Evolutionary conservation across 1,284 basidiomycete species (phyloP), one percentile per base, ranked within the genome.

Genomic region (Golubevia pallescens): DNA sequence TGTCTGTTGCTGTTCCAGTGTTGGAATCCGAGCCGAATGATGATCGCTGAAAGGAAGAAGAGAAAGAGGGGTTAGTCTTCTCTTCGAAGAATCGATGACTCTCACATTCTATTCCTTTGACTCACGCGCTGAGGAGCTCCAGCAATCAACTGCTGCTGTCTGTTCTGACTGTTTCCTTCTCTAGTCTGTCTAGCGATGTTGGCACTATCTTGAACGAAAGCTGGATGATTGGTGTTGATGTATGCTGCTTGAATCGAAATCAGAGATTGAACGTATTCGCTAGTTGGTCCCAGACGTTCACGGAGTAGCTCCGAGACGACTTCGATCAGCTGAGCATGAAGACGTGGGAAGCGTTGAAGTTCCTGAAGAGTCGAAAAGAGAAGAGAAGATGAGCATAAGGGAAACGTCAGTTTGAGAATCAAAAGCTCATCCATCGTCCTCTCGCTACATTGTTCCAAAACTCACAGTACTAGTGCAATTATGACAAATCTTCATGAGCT

Each of bases 401-500:
- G n/a, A n/a, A n/a, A n/a, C n/a, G n/a, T n/a, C n/a, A n/a, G n/a
- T n/a, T n/a, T n/a, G n/a, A n/a, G n/a, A n/a, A n/a, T n/a, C n/a
- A n/a, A n/a, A n/a, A n/a, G n/a, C n/a, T n/a, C 24, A 6, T 56
- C 54, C 13, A 8, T 34, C 19, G 32, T 53, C 52, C 52, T 61
- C 57, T 14, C 19, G n/a, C n/a, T n/a, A n/a, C n/a, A n/a, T n/a
- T n/a, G n/a, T n/a, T n/a, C 6, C 8, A 20, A 6, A 16, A 87
- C 90, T 81, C 79, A 95, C 94, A 61, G 90, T 86, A 81, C 92
- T 93, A 6, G 95, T 97, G 87, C 95, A 97, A 85, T 96, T 98
- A 86, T 99, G 97, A 87, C 97, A 99, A 69, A 99, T 97, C 89
- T 98, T 98, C 82, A 99, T 97, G 62, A 99, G 88, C 86, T 99